Percentiles rank a stretch among this genome's conserved stretches.
Evolutionary conservation across 805 yeast genomes (phyloP).

Genomic region (Starmerella vitae): DNA sequence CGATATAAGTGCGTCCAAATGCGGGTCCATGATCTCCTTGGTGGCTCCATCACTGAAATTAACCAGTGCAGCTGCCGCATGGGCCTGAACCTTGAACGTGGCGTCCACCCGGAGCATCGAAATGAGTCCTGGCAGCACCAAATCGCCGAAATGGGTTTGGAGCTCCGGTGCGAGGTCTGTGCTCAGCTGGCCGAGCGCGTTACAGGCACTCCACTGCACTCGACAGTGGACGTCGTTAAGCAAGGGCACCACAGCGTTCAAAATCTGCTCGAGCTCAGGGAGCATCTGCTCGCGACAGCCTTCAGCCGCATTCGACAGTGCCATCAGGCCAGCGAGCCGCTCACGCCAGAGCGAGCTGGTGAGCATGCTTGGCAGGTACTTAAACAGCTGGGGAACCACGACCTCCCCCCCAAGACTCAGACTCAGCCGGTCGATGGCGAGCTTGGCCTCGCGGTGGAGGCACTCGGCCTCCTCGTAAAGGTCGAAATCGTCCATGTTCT

Average conservation of each 20-base stretch:
- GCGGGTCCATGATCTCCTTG: conserved; percentile 82
- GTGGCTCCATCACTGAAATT: conserved; percentile 88
- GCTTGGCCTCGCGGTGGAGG: conserved; percentile 84
- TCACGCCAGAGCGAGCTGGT: conserved; percentile 75
- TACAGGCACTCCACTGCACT: conserved; percentile 95
- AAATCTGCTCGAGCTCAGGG: conserved; percentile 61
- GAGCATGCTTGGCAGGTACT: conserved; percentile 73
- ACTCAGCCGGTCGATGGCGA: conserved; percentile 83
- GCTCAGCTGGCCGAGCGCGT: conserved; percentile 90
- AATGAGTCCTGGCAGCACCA: conserved; percentile 77
- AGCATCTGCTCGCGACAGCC: conserved; percentile 87
- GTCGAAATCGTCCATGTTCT: conserved; percentile 59
- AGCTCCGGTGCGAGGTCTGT: conserved; percentile 88
- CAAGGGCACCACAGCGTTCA: conserved; percentile 77
- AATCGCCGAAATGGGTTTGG: conserved; percentile 65
- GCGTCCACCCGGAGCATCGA: conserved; percentile 60
- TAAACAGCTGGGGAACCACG: conserved; percentile 75
- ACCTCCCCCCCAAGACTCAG: conserved; percentile 70
- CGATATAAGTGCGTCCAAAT: conserved; percentile 63
- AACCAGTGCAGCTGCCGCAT: conserved; percentile 96
- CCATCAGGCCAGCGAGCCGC: conserved; percentile 95
- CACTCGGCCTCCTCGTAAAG: conserved; percentile 74
- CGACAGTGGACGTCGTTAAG: conserved; percentile 78
- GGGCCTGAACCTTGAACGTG: conserved; percentile 80
- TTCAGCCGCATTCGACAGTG: conserved; percentile 90